Base-by-base conservation (phyloP, 306 rosid species). In the Casuarina equisetifolia region DNA sequence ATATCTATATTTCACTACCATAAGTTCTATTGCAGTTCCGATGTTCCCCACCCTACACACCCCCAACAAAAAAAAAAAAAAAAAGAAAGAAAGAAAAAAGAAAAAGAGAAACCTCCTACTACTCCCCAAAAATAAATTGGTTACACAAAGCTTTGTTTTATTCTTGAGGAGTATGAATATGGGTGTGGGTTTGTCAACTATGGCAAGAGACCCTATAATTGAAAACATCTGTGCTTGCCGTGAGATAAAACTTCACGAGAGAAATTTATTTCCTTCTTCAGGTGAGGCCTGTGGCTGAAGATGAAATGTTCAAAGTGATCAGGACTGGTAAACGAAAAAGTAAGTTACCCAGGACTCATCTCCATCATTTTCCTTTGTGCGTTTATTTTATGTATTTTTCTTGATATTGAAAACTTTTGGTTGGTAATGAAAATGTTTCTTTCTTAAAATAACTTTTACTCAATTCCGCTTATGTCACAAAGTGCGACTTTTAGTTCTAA, bases 251-350 rank as follows among this genome's bases (percentile, higher is more conserved):
- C 32, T 25, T 25, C 32, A 25, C 1, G 32, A 25, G 32, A 25
- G 10, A 38, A 10, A 70, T 66, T 36, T 62, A 68, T 43, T 17
- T 75, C 20, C 42, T 70, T 83, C 69, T 74, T 80, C 84, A 93
- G 98, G 98, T 93, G 3, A 90, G 98, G 76, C 98, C 98, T 35
- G 97, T 91, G 59, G 98, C 98, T 57, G 98, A 93, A 77, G 98
- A 93, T 87, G 98, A 93, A 81, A 93, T 93, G 98, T 93, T 93
- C 75, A 93, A 93, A 87, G 96, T 93, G 80, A 84, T 93, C 55
- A 88, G 98, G 71, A 66, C 98, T 36, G 98, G 98, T 11, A 91
- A 91, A 89, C 87, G 98, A 74, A 93, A 91, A 81, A 84, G 98
- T 91, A 88, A 91, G 97, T 82, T 6, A 43, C 64, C 55, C 49